Conservation (phyloP, 441 rosid species). For the Populus hybrid region DNA sequence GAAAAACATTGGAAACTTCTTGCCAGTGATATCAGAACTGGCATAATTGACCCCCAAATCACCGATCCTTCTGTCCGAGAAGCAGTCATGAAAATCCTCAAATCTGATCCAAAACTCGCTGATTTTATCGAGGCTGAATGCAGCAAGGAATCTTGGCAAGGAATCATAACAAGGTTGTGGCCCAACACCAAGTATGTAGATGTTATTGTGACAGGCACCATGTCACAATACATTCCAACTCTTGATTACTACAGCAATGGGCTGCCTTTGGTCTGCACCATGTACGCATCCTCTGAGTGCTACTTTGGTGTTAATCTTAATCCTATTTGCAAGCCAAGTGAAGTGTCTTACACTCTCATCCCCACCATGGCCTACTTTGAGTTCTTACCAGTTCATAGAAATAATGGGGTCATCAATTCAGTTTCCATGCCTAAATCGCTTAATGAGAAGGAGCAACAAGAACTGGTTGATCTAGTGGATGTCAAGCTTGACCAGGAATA, state of each 20-base stretch:
- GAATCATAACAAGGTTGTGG: conserved; percentile 90
- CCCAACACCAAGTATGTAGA: conserved; percentile 93
- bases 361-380: conserved; percentile 77
- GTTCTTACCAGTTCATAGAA: conserved; percentile 51
- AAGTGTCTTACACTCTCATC: conserved; percentile 60
- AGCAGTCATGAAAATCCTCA: conserved; percentile 68
- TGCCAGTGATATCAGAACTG: conserved; percentile 57
- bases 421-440: conserved; percentile 60
- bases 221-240: conserved; percentile 72
- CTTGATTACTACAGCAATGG: conserved; percentile 59
- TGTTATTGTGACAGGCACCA: conserved; percentile 70
- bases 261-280: conserved; percentile 64
- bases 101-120: conserved; percentile 75
- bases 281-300: conserved; percentile 80
- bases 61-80: conserved; percentile 64
- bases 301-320: conserved; percentile 64
- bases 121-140: conserved; percentile 70
- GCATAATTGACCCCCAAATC: conserved; percentile 57
- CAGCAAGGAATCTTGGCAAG: conserved; percentile 65
- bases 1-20: conserved; percentile 76
- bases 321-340: conserved; percentile 55
- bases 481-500: conserved; percentile 58
- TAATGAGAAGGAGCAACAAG: conserved; percentile 29
- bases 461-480: conserved; percentile 51
- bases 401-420: conserved; percentile 26